Percentiles rank a stretch among this genome's conserved stretches.
Conservation (phyloP, 805 yeast genomes). For the Sungouiozyma ichnusensis region DNA sequence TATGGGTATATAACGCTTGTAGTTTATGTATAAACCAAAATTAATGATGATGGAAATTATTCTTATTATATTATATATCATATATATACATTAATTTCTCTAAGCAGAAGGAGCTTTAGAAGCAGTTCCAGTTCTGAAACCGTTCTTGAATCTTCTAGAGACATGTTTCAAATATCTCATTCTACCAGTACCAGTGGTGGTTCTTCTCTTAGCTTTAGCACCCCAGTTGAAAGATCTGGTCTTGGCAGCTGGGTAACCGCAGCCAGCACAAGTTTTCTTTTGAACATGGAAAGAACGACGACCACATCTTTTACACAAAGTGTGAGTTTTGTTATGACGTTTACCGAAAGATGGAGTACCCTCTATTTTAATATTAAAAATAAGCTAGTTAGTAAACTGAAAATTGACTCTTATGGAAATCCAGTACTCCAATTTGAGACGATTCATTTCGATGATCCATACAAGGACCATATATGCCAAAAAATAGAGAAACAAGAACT, state of each 20-base stretch:
- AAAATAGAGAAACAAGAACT: background rate
- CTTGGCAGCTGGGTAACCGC: constrained; percentile 99
- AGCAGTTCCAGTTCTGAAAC: constrained; percentile 86
- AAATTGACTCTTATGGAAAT: too few species aligned
- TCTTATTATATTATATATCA: constrained; percentile 2
- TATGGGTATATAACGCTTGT: constrained; percentile 35
- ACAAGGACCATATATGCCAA: background rate
- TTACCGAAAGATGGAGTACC: constrained; percentile 99
- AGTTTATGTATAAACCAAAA: constrained; percentile 2
- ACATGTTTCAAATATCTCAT: constrained; percentile 96
- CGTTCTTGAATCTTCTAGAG: constrained; percentile 97
- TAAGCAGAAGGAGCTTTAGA: constrained; percentile 52
- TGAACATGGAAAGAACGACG: constrained; percentile 97
- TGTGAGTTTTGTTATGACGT: constrained; percentile 99
- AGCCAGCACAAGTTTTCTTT: constrained; percentile 96
- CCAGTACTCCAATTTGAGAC: too few species aligned
- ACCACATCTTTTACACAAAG: constrained; percentile 98
- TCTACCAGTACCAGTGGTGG: constrained; percentile 99
- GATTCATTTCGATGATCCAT: background rate
- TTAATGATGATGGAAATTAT: constrained; percentile 3
- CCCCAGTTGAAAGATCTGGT: constrained; percentile 99
- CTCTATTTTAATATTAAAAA: constrained; percentile 40
- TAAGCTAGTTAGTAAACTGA: constrained; percentile 26
- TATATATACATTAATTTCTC: constrained; percentile 14
- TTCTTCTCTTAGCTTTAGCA: constrained; percentile 97